Evolutionary conservation across 805 yeast species (phyloP), one percentile per base, ranked within the genome.

Genomic region (Candida railenensis): DNA sequence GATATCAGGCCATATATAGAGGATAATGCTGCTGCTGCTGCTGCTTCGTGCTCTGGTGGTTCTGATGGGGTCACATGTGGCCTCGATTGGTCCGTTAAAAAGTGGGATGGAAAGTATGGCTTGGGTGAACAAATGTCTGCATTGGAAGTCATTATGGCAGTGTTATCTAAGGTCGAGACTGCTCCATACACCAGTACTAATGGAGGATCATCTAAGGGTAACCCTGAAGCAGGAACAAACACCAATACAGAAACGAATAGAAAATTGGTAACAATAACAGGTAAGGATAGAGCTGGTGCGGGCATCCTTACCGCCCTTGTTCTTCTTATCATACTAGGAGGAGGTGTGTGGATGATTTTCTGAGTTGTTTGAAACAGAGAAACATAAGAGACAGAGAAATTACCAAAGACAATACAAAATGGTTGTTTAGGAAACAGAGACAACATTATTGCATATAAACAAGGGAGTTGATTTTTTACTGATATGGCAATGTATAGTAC

Each of bases 21-120:
- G 36, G 56, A 73, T 2, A 77, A 86, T 43, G 90, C 92, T 3
- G 47, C 18, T 20, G 96, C 83, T 22, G 96, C 96, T 1, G 92
- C 91, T 2, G 67, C 67, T 42, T 78, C 92, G 1, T 89, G 96
- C 66, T 70, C 83, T 1, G 96, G 96, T 48, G 97, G 97, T 57
- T 49, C 67, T 3, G 97, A 91, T 62, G 89, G 89, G 15, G 85
- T 82, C 52, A 91, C 97, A 0, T 89, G 96, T 68, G 96, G 96
- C 40, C 63, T 76, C 45, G 71, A 83, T 62, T 89, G 96, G 96
- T 61, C 76, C 12, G 49, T 55, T 14, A 66, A 66, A 33, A 71
- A 77, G 3, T 86, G 85, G 81, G 96, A 88, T 62, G 80, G 77
- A 1, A 59, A 56, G 46, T 87, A 78, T 55, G 96, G 96, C 1